Base-by-base conservation (phyloP, 352 stramenopile genomes). In the Saprolegnia parasitica region DNA sequence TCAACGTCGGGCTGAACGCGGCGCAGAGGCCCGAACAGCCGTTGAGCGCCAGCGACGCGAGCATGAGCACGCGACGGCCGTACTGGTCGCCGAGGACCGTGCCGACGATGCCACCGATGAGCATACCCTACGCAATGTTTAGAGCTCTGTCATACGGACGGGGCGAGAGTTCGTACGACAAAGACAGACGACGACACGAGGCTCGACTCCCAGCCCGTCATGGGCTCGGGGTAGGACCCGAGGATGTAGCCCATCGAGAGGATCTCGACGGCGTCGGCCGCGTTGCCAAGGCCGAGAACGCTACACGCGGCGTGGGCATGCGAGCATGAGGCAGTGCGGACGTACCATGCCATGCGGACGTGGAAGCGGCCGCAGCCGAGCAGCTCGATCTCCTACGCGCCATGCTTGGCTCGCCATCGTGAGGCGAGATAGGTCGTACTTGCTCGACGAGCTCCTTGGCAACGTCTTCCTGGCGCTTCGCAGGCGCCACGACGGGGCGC, bases 161-260 rank as follows among this genome's bases (percentile, higher is more conserved):
- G 21, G 10, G 35, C 15, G 5, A 35, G 26, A 21, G 32, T 35
- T 6, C 57, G 32, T 39, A 39, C 57, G 23, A 72, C 8, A 45
- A 72, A 62, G 13, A 72, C 58, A 15, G 54, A 52, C 54, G 40
- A 65, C 54, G 56, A 65, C 20, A 72, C 65, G 42, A 62, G 54
- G 29, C 55, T 66, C 55, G 65, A 72, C 26, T 62, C 47, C 54
- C 54, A 63, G 21, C 29, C 39, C n/a, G 56, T 77, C 63, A 50
- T 67, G 13, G 37, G 72, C 21, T 20, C 52, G 56, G 0, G 40
- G 56, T 47, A 61, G 23, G 64, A 71, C 16, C 52, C 64, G 42
- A 97, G 65, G 49, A 97, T 96, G 72, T 96, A 97, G 13, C 90
- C 89, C 55, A 96, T 94, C 46, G 84, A 86, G 18, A 96, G 78